Evolutionary conservation across 106 monocot genomes (phyloP), one percentile per base, ranked within the genome.

Genomic region (Phalaenopsis aphrodite): DNA sequence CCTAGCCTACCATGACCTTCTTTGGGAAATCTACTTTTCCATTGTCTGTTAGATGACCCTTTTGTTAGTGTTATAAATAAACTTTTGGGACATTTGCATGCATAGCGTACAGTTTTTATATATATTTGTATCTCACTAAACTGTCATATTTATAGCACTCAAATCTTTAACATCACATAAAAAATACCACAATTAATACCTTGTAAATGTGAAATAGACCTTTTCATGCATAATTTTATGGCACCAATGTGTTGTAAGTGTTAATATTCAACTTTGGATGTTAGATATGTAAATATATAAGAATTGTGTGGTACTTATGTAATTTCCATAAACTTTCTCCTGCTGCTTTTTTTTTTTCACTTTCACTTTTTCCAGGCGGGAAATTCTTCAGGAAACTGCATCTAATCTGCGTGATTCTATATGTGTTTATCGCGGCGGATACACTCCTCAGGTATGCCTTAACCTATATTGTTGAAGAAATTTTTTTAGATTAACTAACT

Each of bases 351-450:
- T 69, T 69, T 69, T 69, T 10, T 69, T 69, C 39, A 69, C 9
- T 4, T 39, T 69, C 30, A 30, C 5, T 61, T 61, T 61, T 82
- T 43, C 72, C 83, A 97, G 96, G 84, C 92, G 92, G 81, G 90
- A 98, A 87, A 89, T 98, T 84, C 92, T 98, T 78, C 79, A 88
- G 79, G 88, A 84, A 77, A 82, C 85, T 75, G 78, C 92, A 43
- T 46, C 86, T 55, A 42, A 85, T 86, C 79, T 94, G 39, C 87
- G 83, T 38, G 87, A 92, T 84, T 81, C 87, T 42, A 82, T 98
- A 45, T 84, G 87, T 83, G 90, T 89, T 78, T 98, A 98, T 84
- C 98, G 98, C 83, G 94, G 81, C 23, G 98, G 98, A 81, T 98
- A 98, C 79, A 88, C 84, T 85, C 74, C 94, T 19, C 79, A 98